Evolutionary conservation across 73 alveolate species (phyloP), one percentile per base, ranked within the genome.

Genomic region (Halteria grandinella): DNA sequence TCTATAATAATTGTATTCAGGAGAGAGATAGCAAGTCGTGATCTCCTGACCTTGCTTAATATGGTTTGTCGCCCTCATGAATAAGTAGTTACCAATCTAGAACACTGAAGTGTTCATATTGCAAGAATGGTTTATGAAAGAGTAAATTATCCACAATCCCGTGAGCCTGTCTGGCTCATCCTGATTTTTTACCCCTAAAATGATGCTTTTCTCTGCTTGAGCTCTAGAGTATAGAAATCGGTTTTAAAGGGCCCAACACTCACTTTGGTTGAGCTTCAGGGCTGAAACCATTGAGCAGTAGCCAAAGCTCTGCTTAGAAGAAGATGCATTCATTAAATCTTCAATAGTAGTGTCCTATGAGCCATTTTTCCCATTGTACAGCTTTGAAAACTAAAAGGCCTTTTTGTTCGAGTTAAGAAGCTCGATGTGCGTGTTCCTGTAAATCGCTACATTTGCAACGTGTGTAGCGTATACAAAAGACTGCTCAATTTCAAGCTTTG

Each of bases 331-430:
- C 5, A 11, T 24, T 2, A 62, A 5, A 4, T 39, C 62, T 8
- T 34, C 7, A 3, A 62, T 36, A 20, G 20, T 39, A 4, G 41
- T 59, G 27, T 62, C 7, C 4, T 25, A 33, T 12, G 36, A 25
- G 10, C 60, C 78, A 62, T 62, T 62, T 7, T 10, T 62, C 11
- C 78, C 78, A 62, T 62, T 62, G 31, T 4, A 62, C 3, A 62
- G 78, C 24, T 62, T 32, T 12, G 36, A 32, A 8, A 62, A 28
- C 59, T 52, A 39, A 32, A 39, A 14, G 12, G 41, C 39, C 10
- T 49, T 39, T 57, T 57, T n/a, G 7, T 25, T 2, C 24, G 15
- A 49, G 24, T 39, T 62, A 18, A 62, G 29, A 27, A 62, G 11
- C 20, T 17, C 4, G 44, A 33, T 17, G 27, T 39, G 44, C 1